phyloP scores from a whole-genome alignment of 306 rosid genomes.

The Quercus suber region DNA sequence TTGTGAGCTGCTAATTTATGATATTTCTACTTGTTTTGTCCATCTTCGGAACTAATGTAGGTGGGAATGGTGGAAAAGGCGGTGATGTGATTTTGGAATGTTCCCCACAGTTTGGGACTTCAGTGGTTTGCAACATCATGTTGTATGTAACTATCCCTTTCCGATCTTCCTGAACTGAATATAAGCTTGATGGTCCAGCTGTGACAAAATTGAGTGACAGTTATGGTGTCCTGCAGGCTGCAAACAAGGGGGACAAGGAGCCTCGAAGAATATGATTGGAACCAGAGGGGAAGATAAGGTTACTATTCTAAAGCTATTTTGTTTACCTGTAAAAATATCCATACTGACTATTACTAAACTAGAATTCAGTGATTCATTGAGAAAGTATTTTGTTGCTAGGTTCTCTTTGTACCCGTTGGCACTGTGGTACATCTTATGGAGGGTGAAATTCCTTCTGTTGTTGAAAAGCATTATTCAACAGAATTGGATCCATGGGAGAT shows the following conservation, averaged over 20 bases:
- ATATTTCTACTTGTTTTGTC: slow-evolving; percentile 1
- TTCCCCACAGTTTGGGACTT: slow-evolving; percentile 84
- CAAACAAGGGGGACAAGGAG: slow-evolving; percentile 71
- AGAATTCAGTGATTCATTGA: slow-evolving; percentile 18
- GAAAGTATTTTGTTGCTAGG: slow-evolving; percentile 36
- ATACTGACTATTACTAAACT: neutral
- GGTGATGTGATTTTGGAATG: slow-evolving; percentile 90
- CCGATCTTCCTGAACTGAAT: slow-evolving; percentile 12
- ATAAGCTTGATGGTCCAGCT: slow-evolving; percentile 5
- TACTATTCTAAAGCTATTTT: slow-evolving; percentile 13
- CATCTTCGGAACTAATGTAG: slow-evolving; percentile 37
- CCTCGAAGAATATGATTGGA: slow-evolving; percentile 80
- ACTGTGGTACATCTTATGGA: slow-evolving; percentile 76
- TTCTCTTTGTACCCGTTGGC: slow-evolving; percentile 77
- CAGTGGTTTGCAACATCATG: slow-evolving; percentile 81
- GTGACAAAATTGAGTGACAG: slow-evolving; percentile 17
- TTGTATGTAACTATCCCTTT: slow-evolving; percentile 43
- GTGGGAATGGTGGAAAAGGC: slow-evolving; percentile 91
- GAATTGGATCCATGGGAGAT: slow-evolving; percentile 88
- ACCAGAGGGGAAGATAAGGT: slow-evolving; percentile 88
- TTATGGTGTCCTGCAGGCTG: slow-evolving; percentile 48
- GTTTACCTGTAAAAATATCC: slow-evolving; percentile 11
- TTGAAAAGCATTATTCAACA: slow-evolving; percentile 33
- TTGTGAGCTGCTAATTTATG: slow-evolving; percentile 1
- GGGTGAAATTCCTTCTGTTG: slow-evolving; percentile 59